Evolutionary conservation across 495 filamentous ascomycete species (phyloP).

Genomic region (Talaromyces borbonicus): DNA sequence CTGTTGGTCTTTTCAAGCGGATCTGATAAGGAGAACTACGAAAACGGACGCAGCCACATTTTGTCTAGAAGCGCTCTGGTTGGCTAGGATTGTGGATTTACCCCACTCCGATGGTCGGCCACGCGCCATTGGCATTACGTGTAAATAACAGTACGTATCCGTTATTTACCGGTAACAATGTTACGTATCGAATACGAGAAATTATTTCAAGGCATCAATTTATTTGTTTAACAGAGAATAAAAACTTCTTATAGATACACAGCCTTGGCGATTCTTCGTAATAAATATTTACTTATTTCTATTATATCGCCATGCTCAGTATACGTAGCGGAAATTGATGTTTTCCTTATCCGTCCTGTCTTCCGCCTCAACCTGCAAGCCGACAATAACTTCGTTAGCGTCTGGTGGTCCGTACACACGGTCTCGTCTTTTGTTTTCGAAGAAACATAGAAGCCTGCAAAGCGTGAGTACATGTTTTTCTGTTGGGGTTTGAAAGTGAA

Average conservation of each 20-base stretch:
- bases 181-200: no score
- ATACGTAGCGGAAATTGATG: constrained; percentile 3
- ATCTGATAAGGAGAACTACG: constrained; percentile 2
- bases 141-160: neutral
- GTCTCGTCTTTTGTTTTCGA: neutral
- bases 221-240: no score
- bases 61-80: neutral
- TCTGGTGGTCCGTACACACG: neutral
- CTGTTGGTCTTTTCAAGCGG: constrained; percentile 1
- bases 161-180: no score
- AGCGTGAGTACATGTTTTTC: neutral
- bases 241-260: neutral
- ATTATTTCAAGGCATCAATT: no score
- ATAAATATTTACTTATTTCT: no score
- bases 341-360: constrained; percentile 3
- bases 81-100: neutral
- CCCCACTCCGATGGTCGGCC: constrained; percentile 1
- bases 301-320: no score
- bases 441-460: neutral
- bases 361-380: neutral
- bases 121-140: neutral
- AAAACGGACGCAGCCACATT: neutral
- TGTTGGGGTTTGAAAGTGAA: neutral
- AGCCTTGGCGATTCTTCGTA: no score
- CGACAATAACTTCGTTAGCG: neutral